Evolutionary conservation across 495 filamentous ascomycete species (phyloP), one percentile per base, ranked within the genome.

Genomic region (Bathelium albidoporum): DNA sequence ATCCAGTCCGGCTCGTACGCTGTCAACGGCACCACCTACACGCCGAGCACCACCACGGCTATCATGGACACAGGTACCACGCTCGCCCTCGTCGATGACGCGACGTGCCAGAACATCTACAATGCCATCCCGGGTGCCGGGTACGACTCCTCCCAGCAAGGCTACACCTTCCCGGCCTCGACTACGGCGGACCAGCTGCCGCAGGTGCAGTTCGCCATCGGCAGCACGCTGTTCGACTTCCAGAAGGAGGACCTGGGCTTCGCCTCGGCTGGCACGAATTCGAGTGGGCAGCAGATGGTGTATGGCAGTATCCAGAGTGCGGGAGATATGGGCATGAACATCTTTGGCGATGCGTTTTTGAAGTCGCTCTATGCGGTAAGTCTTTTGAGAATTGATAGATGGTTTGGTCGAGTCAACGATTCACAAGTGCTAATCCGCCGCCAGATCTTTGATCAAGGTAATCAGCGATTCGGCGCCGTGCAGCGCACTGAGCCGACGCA

Each of bases 61-160:
- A 90, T 92, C 63, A 87, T 85, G 55, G 89, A 92, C 73, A 92
- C 89, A 2, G 89, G 87, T 63, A 90, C 88, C 39, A 88, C 87
- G 1, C 80, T 92, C 58, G 83, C 83, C 1, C 81, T 92, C 53
- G 76, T 92, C 32, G 80, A 85, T 58, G 89, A 92, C 72, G 70
- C 69, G 2, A 79, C 82, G 20, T 87, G 84, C 73, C 74, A 87
- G 66, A 84, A 81, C 12, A 80, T 93, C 68, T 93, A 93, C 72
- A 75, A 78, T 59, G 77, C 83, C 41, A 89, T 93, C 64, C 82
- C 82, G n/a, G 86, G 87, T 2, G 80, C 86, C 9, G 75, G 71
- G 39, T 90, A 90, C 71, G 83, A 87, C 64, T 68, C 75, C 26
- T 66, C 69, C 14, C 82, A 84, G 67, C 88, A 91, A 70, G 89